Evolutionary conservation across 2,329 filamentous ascomycete species (phyloP), one percentile per base, ranked within the genome.

Genomic region (Xylariales sp.): DNA sequence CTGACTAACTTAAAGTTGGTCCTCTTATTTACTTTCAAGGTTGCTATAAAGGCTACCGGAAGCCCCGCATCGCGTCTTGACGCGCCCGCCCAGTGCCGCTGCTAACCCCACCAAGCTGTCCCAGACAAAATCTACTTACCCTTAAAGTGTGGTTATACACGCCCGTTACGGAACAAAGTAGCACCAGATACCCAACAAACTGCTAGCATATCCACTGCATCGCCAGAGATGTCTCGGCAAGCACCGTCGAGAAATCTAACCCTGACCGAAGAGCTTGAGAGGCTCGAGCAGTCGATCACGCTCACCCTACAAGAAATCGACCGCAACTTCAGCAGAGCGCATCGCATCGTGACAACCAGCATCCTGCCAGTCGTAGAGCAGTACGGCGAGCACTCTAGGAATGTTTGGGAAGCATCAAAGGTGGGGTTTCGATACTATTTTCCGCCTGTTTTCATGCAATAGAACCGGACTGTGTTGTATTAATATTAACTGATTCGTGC

Each of bases 261-360:
- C 5, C 72, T 96, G 43, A 95, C 91, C 0, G 93, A 98, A 59
- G 93, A 98, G 71, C 73, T 98, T 37, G 93, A 98, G 66, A 90
- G 85, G 61, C 71, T 98, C 4, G 93, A 98, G 61, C 93, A 98
- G 61, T 94, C 88, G 16, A 97, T 98, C 52, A 98, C 93, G 0
- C 72, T 97, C 28, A 97, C 91, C 0, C 72, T 98, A 16, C 93
- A 97, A 82, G 93, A 98, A 70, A 98, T 98, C 67, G 93, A 98
- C 61, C 86, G 88, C 63, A 98, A 98, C 66, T 98, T 98, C 62
- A 96, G 88, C 67, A 88, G 88, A 56, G 90, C 93, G 20, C 93
- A 98, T 62, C 83, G 89, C 45, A 97, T 98, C 42, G 91, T 98
- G 27, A 97, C 93, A 1, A 84, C 85, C 1, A 95, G 83, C 57